phyloP scores from a whole-genome alignment of 2,329 filamentous ascomycete genomes.

The Byssoonygena ceratinophila region DNA sequence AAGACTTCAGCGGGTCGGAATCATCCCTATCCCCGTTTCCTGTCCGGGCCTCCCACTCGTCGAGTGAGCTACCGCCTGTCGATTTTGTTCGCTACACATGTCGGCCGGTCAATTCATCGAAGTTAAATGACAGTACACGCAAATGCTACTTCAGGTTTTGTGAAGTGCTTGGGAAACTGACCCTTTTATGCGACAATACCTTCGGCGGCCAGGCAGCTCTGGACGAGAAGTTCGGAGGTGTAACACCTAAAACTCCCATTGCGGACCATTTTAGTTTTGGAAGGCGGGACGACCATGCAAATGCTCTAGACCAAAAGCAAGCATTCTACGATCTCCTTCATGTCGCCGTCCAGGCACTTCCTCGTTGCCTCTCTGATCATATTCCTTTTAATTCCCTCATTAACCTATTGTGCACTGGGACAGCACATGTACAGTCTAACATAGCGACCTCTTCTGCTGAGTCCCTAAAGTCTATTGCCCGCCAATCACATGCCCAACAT shows the following conservation, averaged over 20 bases:
- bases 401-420: conserved; percentile 90
- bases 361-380: conserved; percentile 80
- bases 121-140: conserved; percentile 63
- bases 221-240: conserved; percentile 85
- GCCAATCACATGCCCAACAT: conserved; percentile 84
- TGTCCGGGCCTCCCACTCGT: not conserved
- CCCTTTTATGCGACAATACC: conserved; percentile 88
- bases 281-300: conserved; percentile 67
- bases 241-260: conserved; percentile 87
- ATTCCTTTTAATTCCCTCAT: conserved; percentile 90
- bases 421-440: conserved; percentile 83
- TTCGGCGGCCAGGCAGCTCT: conserved; percentile 92
- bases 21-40: conserved; percentile 13
- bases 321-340: conserved; percentile 92
- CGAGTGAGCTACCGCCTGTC: not conserved
- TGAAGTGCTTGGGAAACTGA: conserved; percentile 89
- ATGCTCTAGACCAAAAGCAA: conserved; percentile 70
- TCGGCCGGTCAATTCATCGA: conserved; percentile 48
- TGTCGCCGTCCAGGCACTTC: conserved; percentile 87
- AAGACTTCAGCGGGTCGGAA: conserved; percentile 39
- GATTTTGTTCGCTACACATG: conserved; percentile 22
- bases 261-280: conserved; percentile 87
- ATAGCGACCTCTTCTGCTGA: conserved; percentile 88
- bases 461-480: conserved; percentile 87
- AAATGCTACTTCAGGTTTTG: conserved; percentile 88